These are phyloP conservation scores for Candida ipomoeae DNA, from an alignment of 805 yeast genomes.

Conservation along the genomic window DNA sequence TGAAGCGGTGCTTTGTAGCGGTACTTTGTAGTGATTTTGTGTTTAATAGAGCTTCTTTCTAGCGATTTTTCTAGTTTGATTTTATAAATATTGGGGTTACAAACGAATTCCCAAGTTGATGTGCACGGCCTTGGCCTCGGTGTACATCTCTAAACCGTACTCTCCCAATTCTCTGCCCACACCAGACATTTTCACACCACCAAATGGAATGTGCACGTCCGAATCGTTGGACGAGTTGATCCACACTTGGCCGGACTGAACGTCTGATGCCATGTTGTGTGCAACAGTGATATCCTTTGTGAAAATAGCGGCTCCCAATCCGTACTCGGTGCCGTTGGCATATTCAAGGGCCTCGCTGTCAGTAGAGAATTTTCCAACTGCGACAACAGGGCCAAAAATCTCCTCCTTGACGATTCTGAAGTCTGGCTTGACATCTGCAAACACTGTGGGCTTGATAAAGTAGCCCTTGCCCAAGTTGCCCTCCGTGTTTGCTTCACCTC, in stretches of 20 bases:
- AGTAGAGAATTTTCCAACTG: constrained; percentile 58
- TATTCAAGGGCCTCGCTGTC: constrained; percentile 63
- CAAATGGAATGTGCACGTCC: constrained; percentile 67
- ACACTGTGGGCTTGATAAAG: constrained; percentile 72
- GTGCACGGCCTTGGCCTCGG: constrained; percentile 73
- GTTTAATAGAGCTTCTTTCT: too few relatives aligned
- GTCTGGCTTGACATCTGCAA: constrained; percentile 61
- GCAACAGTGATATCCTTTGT: constrained; percentile 64
- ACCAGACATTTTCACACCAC: constrained; percentile 77
- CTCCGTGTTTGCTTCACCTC: constrained; percentile 40
- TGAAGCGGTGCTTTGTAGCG: too few relatives aligned
- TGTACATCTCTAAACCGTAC: constrained; percentile 64
- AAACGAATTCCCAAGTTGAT: constrained; percentile 53
- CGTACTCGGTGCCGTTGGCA: constrained; percentile 74
- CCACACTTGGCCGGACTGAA: constrained; percentile 68
- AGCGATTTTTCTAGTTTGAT: too few relatives aligned
- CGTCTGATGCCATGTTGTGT: constrained; percentile 54
- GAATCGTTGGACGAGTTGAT: constrained; percentile 66
- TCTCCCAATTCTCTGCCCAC: constrained; percentile 79
- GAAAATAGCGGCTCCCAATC: constrained; percentile 80
- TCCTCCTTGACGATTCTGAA: constrained; percentile 74
- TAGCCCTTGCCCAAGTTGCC: constrained; percentile 48
- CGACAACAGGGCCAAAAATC: constrained; percentile 84
- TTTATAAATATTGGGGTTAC: constrained; percentile 13
- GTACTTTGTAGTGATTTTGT: too few relatives aligned